Evolutionary conservation across 306 rosid genomes (phyloP), one percentile per base, ranked within the genome.

Genomic region (Bauhinia variegata): DNA sequence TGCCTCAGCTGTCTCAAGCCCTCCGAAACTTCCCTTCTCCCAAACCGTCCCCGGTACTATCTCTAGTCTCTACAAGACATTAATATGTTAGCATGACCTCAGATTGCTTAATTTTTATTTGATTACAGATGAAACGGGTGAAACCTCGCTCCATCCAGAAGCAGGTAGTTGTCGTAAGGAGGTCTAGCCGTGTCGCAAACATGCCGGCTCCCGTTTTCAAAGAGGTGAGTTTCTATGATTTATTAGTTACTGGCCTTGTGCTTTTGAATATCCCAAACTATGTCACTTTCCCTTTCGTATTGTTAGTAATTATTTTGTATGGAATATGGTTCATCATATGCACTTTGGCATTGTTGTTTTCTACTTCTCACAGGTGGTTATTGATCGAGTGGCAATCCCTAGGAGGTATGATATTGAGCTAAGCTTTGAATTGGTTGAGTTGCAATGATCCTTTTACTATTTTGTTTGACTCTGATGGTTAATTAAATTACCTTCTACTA

Each of bases 121-220:
- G 6, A 4, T 11, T 48, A 18, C 77, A 83, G 88, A 66, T 74
- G 66, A 90, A 85, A 60, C 80, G 73, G 16, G 58, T 46, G 37
- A 85, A 91, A 70, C 65, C 85, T 38, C 87, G 79, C 13, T 46
- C 50, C 6, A 17, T 23, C 4, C 58, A 72, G 65, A 88, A 82
- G 68, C 75, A 87, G 37, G 55, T 73, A 4, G 85, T 87, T 39
- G 82, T 34, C 5, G 87, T 91, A 9, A 79, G 95, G 73, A 84
- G 96, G 62, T 92, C 96, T 10, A 52, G 79, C 73, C 96, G 91
- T 10, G 88, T 87, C 15, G 89, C 92, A 15, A 85, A 81, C 43
- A 12, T 53, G 54, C 83, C 88, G 7, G 9, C 87, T 42, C 95
- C 95, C 6, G 75, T 83, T 70, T 91, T 88, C 79, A 88, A 81